Base-by-base conservation (phyloP, 225 moss, liverwort and hornwort genomes). In the Polytrichum commune region DNA sequence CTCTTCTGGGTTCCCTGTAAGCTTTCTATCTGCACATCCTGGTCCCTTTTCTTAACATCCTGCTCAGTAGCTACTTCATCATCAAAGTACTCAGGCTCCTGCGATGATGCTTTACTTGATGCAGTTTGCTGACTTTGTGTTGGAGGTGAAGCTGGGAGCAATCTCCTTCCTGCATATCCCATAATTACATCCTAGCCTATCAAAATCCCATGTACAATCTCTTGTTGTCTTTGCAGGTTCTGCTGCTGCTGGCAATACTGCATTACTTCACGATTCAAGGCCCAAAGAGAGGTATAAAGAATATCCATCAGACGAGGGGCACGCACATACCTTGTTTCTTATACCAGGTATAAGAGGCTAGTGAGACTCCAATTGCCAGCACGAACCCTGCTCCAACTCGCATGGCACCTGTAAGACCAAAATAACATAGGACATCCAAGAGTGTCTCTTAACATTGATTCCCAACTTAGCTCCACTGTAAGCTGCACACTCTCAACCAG, bases 371-470 rank as follows among this genome's bases (percentile, higher is more conserved):
- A 62, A 91, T 63, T 46, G 92, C 90, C 65, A 96, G 79, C n/a
- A 85, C 83, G 63, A 92, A 69, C 27, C 87, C 88, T 66, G 91
- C 96, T 68, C 84, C 96, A 78, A 96, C 78, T 74, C 84, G 74
- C 63, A 88, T 10, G 64, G 62, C 27, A 73, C 89, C 96, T 92
- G 88, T 76, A 92, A 70, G 57, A 78, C 56, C 76, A 57, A 46
- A 46, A 46, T 4, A 46, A 28, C 54, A 68, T 27, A 66, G 70
- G 23, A 25, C 26, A 67, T 29, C 58, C 62, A 62, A 46, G 46
- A 46, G 25, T 53, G 38, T 62, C 62, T 62, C 35, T 67, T 61
- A 19, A 70, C 4, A 55, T 29, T 10, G 64, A 55, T 8, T 63
- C 27, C 18, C 68, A 13, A 26, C 9, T 54, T 5, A 68, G 6